Evolutionary conservation across 345 rosid genomes (phyloP).

Genomic region (Camelina sativa): DNA sequence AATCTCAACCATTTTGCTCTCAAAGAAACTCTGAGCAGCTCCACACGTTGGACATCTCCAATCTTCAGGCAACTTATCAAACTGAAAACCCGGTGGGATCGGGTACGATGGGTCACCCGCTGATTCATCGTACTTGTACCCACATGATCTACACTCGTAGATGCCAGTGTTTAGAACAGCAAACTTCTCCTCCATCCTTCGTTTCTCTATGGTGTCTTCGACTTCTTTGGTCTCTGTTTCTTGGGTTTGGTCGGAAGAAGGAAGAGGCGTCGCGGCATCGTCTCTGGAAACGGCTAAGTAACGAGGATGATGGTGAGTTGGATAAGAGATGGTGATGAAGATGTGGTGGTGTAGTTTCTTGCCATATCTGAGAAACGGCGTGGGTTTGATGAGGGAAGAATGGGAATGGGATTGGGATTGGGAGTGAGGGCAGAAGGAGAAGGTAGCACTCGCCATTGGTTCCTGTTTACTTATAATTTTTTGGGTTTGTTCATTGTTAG

Average conservation of each 20-base stretch:
- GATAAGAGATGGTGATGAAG: constrained; percentile 33
- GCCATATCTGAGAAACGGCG: constrained; percentile 36
- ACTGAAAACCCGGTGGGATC: constrained; percentile 85
- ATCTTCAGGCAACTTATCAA: constrained; percentile 77
- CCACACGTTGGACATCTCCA: constrained; percentile 99
- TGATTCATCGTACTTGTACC: constrained; percentile 86
- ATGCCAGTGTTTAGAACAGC: constrained; percentile 95
- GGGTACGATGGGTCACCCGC: constrained; percentile 90
- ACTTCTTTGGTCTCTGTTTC: constrained; percentile 28
- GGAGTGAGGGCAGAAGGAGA: constrained; percentile 61
- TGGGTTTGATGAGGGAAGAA: constrained; percentile 39
- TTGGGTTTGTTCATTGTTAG: constrained; percentile 31
- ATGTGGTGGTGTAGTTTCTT: constrained; percentile 29
- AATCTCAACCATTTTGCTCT: constrained; percentile 92
- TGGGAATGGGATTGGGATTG: constrained; percentile 8
- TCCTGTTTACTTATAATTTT: constrained; percentile 7
- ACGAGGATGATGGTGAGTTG: constrained; percentile 42
- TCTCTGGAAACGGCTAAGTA: constrained; percentile 80
- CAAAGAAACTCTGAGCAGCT: constrained; percentile 80
- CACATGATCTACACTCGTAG: constrained; percentile 94
- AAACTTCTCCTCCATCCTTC: constrained; percentile 85
- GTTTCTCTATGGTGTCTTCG: constrained; percentile 27
- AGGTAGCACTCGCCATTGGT: constrained; percentile 71
- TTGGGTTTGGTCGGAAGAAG: constrained; percentile 24
- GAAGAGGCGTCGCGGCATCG: constrained; percentile 53